Evolutionary conservation across 352 stramenopile species (phyloP).

Genomic region (Globisporangium radiosum): DNA sequence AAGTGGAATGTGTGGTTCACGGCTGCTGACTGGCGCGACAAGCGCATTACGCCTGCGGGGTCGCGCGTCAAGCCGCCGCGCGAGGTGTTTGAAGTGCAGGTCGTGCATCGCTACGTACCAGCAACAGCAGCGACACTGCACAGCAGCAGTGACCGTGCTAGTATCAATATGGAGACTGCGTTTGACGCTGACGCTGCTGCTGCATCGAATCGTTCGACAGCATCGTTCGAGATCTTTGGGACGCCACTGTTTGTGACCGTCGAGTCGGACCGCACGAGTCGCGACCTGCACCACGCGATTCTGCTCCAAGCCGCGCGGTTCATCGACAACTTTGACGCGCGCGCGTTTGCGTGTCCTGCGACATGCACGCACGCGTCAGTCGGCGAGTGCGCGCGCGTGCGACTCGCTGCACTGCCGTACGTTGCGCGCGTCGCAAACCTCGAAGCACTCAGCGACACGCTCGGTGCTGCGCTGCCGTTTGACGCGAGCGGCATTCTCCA

Average conservation of each 20-base stretch:
- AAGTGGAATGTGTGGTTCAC: slow-evolving; percentile 78
- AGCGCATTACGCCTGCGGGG: slow-evolving; percentile 39
- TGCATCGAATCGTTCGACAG: too few relatives aligned
- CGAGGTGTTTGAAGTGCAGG: slow-evolving; percentile 76
- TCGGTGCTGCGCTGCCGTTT: slow-evolving; percentile 31
- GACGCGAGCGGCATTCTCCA: slow-evolving; percentile 53
- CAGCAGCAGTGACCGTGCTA: too few relatives aligned
- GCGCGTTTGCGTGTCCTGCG: background rate
- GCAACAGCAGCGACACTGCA: background rate
- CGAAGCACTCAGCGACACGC: slow-evolving; percentile 37
- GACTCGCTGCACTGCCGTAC: slow-evolving; percentile 33
- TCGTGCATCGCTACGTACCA: slow-evolving; percentile 49
- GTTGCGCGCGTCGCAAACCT: slow-evolving; percentile 48
- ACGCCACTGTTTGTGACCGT: slow-evolving; percentile 72
- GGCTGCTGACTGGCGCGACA: slow-evolving; percentile 41
- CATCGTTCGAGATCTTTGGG: slow-evolving; percentile 46
- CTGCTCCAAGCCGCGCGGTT: slow-evolving; percentile 64
- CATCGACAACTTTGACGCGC: slow-evolving; percentile 17
- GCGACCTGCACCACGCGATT: slow-evolving; percentile 62
- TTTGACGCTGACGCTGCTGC: too few relatives aligned
- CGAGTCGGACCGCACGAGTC: slow-evolving; percentile 49
- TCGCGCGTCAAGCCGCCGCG: slow-evolving; percentile 29
- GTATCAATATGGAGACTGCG: too few relatives aligned
- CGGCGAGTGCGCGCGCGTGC: slow-evolving; percentile 1
- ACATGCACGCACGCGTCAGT: slow-evolving; percentile 1